Base-by-base conservation (phyloP, 805 yeast genomes). In the Candida berthetii region DNA sequence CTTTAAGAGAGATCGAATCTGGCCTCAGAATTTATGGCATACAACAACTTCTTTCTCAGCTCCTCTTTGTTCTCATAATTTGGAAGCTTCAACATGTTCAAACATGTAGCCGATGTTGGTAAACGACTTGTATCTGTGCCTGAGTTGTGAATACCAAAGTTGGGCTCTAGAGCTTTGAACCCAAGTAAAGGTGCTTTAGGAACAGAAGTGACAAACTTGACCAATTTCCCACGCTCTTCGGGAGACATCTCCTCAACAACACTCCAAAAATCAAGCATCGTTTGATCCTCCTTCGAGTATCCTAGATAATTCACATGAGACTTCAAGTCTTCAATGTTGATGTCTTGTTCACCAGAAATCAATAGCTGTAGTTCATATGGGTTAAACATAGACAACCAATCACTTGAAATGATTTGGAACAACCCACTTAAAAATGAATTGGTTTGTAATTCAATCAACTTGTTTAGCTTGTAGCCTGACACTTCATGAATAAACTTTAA, bases 21-120 rank as follows among this genome's bases (percentile, higher is more conserved):
- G 1, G 96, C 89, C 3, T 81, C 88, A 0, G 90, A 71, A 42
- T 79, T 77, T 38, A 93, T 89, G 1, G 96, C 79, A 58, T 84
- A 87, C 19, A 88, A 56, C 40, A 91, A 61, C 58, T 89, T 90
- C 35, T 72, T 63, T 42, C 71, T 71, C 35, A 93, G 62, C 2
- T 72, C 20, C 33, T 68, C 60, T 52, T 80, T 83, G 49, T 83
- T 66, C 48, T 67, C 64, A 59, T 93, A 93, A 56, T 89, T 84
- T 0, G 99, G 99, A 22, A 93, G 61, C 54, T 84, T 89, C 46
- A 93, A 66, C 43, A 93, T 62, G 55, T 93, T 93, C 25, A 89
- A 86, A 68, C 99, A 93, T 0, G 99, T 93, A 0, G 96, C 80
- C 0, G 98, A 85, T 0, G 97, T 87, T 0, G 99, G 99, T 32